These are phyloP conservation scores for Cercospora beticola DNA, from an alignment of 2,329 filamentous ascomycete species.

Conservation along the genomic window DNA sequence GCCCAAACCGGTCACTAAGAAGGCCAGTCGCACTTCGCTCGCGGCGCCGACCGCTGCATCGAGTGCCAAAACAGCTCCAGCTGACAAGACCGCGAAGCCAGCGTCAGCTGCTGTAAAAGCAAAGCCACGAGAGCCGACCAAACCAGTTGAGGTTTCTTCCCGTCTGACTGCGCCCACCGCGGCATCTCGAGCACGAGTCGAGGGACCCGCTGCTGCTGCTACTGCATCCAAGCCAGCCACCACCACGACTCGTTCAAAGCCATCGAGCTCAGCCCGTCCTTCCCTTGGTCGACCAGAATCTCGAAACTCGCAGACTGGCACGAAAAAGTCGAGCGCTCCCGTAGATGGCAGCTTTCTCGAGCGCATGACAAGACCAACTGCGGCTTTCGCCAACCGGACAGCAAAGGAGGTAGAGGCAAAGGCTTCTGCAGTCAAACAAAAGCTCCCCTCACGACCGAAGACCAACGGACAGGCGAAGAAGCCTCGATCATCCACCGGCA, in stretches of 20 bases:
- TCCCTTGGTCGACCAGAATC: conserved; percentile 49
- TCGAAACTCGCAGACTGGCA: conserved; percentile 44
- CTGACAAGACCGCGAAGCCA: conserved; percentile 25
- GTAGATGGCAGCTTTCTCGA: conserved; percentile 72
- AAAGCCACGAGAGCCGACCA: conserved; percentile 67
- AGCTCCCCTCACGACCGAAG: conserved; percentile 19
- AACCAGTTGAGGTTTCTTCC: conserved; percentile 64
- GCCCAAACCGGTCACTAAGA: conserved; percentile 26
- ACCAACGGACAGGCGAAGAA: conserved; percentile 21
- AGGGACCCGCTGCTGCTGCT: conserved; percentile 29
- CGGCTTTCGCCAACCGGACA: conserved; percentile 64
- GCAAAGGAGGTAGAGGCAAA: conserved; percentile 55
- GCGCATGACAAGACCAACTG: conserved; percentile 79
- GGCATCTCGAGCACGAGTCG: conserved; percentile 64
- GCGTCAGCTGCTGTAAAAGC: conserved; percentile 18
- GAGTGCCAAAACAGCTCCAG: conserved; percentile 28
- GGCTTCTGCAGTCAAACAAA: conserved; percentile 37
- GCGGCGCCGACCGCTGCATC: conserved; percentile 39
- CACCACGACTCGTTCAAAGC: conserved; percentile 34
- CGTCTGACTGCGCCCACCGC: conserved; percentile 69
- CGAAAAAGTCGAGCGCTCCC: conserved; percentile 48
- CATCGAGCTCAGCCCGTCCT: conserved; percentile 35
- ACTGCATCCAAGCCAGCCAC: conserved; percentile 31
- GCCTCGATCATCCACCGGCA: conserved; percentile 6
- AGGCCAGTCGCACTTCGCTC: conserved; percentile 37